These are phyloP conservation scores for Colletotrichum tropicale DNA, from an alignment of 2,329 filamentous ascomycete genomes.

Conservation along the genomic window DNA sequence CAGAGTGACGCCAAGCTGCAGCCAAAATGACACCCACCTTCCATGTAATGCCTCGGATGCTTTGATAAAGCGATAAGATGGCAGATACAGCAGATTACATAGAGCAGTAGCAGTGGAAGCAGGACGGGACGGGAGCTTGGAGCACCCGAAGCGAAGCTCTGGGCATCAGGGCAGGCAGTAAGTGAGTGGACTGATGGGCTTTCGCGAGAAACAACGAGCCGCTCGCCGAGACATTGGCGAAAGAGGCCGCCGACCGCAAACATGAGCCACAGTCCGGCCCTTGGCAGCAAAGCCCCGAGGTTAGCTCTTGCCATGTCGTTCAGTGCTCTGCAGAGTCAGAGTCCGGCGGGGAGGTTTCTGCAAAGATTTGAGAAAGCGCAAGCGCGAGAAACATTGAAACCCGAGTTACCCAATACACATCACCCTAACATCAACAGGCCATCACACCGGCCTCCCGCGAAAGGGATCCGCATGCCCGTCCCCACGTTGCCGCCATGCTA, in stretches of 20 bases:
- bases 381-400: not conserved
- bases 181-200: not conserved
- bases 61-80: not conserved
- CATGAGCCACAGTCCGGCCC: slow-evolving; percentile 9
- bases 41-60: not conserved
- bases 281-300: slow-evolving; percentile 1
- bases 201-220: not conserved
- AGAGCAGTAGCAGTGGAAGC: not conserved
- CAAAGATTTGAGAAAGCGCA: not conserved
- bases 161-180: not conserved
- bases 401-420: not conserved
- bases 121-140: not conserved
- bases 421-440: not conserved
- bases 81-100: not conserved
- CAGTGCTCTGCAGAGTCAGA: not conserved
- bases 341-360: too few relatives aligned
- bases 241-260: slow-evolving; percentile 7
- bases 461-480: not conserved
- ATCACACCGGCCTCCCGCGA: not conserved
- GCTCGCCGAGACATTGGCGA: slow-evolving; percentile 7
- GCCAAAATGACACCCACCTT: not conserved
- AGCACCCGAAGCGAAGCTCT: not conserved
- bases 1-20: not conserved
- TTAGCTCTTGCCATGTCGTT: not conserved
- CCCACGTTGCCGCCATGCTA: slow-evolving; percentile 3